phyloP scores from a whole-genome alignment of 495 filamentous ascomycete species.

The Lineolata rhizophorae region DNA sequence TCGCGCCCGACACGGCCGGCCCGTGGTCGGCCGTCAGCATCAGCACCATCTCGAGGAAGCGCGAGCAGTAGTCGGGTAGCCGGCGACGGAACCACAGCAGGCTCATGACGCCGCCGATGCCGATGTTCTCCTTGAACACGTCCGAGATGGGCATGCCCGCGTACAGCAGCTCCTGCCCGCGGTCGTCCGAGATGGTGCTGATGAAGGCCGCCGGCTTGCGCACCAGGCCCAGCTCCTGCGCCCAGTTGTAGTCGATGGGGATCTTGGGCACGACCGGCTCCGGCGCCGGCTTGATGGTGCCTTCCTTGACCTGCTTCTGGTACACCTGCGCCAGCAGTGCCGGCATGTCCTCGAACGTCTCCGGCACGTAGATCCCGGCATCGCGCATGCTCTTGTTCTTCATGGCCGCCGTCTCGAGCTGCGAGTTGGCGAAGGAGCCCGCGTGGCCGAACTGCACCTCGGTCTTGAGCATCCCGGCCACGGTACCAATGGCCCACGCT shows the following conservation, averaged over 20 bases:
- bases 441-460: conserved; percentile 99
- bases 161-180: conserved; percentile 96
- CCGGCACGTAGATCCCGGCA: conserved; percentile 80
- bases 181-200: conserved; percentile 97
- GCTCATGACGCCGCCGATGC: conserved; percentile 98
- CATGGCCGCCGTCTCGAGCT: conserved; percentile 84
- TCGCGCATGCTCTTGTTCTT: conserved; percentile 97
- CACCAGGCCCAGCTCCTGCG: conserved; percentile 95
- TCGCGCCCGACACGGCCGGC: conserved; percentile 94
- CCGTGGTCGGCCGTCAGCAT: conserved; percentile 99
- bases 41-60: conserved; percentile 99
- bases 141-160: conserved; percentile 98
- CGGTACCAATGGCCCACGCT: conserved; percentile 97
- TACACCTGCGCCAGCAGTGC: conserved; percentile 54
- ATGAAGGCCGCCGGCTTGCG: conserved; percentile 99
- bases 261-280: conserved; percentile 96
- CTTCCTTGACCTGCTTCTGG: conserved; percentile 59
- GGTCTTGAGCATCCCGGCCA: conserved; percentile 98
- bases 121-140: conserved; percentile 96
- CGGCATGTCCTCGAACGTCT: conserved; percentile 94
- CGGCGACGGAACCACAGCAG: conserved; percentile 98
- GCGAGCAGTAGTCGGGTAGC: conserved; percentile 85
- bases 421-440: conserved; percentile 94
- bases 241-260: conserved; percentile 98
- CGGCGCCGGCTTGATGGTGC: conserved; percentile 59